Conservation (phyloP, 495 filamentous ascomycete species). For the Physcia stellaris region DNA sequence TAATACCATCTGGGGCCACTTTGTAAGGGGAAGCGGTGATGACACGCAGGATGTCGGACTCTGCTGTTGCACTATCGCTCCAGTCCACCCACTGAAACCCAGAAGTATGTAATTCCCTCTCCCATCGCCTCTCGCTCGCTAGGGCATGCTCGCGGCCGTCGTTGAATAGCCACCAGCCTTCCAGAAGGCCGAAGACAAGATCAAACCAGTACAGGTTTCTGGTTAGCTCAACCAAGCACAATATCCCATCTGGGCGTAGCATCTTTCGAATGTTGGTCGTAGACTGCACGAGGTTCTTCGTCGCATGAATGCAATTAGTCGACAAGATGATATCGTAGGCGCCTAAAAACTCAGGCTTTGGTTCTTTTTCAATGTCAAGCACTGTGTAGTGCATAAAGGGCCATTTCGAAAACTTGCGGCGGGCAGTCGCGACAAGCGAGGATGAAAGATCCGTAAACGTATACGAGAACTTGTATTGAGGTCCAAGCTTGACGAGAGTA, state of each 20-base stretch:
- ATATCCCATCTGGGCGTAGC: slow-evolving; percentile 27
- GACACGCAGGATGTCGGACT: slow-evolving; percentile 16
- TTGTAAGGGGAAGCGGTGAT: slow-evolving; percentile 12
- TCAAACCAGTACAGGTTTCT: slow-evolving; percentile 26
- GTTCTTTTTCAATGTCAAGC: slow-evolving; percentile 27
- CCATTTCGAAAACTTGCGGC: slow-evolving; percentile 19
- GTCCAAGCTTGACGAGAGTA: slow-evolving; percentile 10
- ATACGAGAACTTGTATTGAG: slow-evolving; percentile 18
- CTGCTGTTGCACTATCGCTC: slow-evolving; percentile 20
- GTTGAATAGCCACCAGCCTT: slow-evolving; percentile 37
- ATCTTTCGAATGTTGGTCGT: slow-evolving; percentile 20
- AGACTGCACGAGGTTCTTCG: slow-evolving; percentile 19
- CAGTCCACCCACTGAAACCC: slow-evolving; percentile 25
- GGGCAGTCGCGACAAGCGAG: slow-evolving; percentile 24
- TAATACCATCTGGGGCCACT: not conserved
- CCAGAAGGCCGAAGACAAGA: slow-evolving; percentile 32
- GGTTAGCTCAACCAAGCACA: slow-evolving; percentile 33
- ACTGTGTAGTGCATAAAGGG: slow-evolving; percentile 24
- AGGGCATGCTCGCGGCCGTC: slow-evolving; percentile 30
- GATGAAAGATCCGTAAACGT: slow-evolving; percentile 33
- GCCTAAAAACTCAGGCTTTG: slow-evolving; percentile 12
- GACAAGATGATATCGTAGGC: slow-evolving; percentile 28
- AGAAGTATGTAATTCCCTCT: slow-evolving; percentile 15
- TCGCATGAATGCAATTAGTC: slow-evolving; percentile 36
- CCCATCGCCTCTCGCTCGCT: slow-evolving; percentile 19